Evolutionary conservation across 2,329 filamentous ascomycete species (phyloP), one percentile per base, ranked within the genome.

Genomic region (Alternaria arborescens): DNA sequence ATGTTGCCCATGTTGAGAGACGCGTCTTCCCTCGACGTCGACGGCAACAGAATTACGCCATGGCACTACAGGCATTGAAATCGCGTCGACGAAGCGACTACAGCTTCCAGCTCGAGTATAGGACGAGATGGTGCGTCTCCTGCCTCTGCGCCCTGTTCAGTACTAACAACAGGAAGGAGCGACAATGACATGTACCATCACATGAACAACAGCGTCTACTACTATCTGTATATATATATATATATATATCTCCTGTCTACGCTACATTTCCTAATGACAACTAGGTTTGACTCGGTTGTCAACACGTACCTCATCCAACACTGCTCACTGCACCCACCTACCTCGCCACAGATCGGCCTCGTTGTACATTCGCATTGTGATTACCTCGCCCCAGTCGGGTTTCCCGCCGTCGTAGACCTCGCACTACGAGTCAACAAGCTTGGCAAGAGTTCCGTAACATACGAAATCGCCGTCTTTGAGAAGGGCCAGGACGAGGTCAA

Each of bases 101-200:
- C 79, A 84, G 84, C 48, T 97, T 89, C 77, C 82, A 89, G 42
- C 85, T 94, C 28, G 91, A 95, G 67, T 97, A 97, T 77, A 85
- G 93, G 58, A 96, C 93, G 61, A 82, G 94, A 87, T 97, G 94
- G 93, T 93, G 71, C n/a, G 63, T 30, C n/a, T 24, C 24, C 28
- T 38, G 11, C 22, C 50, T 28, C 28, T 52, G 26, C 12, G 12
- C n/a, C 20, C n/a, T 32, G 26, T 46, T n/a, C 24, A 20, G 40
- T 38, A 36, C 65, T 72, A 28, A 72, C 66, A 34, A 24, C 42
- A 26, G 12, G 43, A 34, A 56, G 92, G 92, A 89, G 88, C 77
- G 93, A 97, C 79, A 97, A 97, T 76, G 93, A 97, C 81, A 95
- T 96, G 91, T 97, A 95, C 79, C 86, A 92, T 62, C 94, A 98